These are phyloP conservation scores for Colletotrichum ledebouriae DNA, from an alignment of 2,329 filamentous ascomycete genomes.

Conservation along the genomic window DNA sequence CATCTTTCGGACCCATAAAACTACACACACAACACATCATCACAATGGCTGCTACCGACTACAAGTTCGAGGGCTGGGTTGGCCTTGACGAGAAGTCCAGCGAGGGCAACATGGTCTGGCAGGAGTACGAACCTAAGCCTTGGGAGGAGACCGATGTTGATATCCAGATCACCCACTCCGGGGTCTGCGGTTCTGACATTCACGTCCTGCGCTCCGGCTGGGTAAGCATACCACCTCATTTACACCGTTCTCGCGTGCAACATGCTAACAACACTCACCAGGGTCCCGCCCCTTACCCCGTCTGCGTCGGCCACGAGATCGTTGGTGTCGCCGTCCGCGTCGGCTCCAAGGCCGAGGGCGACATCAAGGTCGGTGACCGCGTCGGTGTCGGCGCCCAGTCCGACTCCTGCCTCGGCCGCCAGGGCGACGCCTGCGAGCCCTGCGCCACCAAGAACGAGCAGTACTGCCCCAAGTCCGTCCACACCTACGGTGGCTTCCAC, in stretches of 20 bases:
- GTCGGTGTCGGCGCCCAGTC: slow-evolving; percentile 72
- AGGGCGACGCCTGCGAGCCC: slow-evolving; percentile 51
- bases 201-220: slow-evolving; percentile 70
- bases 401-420: slow-evolving; percentile 59
- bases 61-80: slow-evolving; percentile 67
- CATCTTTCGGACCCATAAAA: not conserved
- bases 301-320: slow-evolving; percentile 55
- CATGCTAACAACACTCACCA: slow-evolving; percentile 9
- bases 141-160: slow-evolving; percentile 77
- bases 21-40: slow-evolving; percentile 12
- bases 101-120: slow-evolving; percentile 68
- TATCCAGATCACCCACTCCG: slow-evolving; percentile 75
- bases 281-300: slow-evolving; percentile 42
- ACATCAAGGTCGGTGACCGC: slow-evolving; percentile 68
- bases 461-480: slow-evolving; percentile 50
- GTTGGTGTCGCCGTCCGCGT: slow-evolving; percentile 60
- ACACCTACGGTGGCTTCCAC: slow-evolving; percentile 66
- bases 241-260: not conserved
- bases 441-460: slow-evolving; percentile 58
- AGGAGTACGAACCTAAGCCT: slow-evolving; percentile 70
- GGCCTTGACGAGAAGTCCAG: slow-evolving; percentile 56
- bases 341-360: slow-evolving; percentile 57
- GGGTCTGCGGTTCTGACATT: slow-evolving; percentile 74
- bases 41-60: slow-evolving; percentile 52
- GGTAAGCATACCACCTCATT: slow-evolving; percentile 49